Evolutionary conservation across 495 filamentous ascomycete genomes (phyloP), one percentile per base, ranked within the genome.

Genomic region (Cladorrhinum samala): DNA sequence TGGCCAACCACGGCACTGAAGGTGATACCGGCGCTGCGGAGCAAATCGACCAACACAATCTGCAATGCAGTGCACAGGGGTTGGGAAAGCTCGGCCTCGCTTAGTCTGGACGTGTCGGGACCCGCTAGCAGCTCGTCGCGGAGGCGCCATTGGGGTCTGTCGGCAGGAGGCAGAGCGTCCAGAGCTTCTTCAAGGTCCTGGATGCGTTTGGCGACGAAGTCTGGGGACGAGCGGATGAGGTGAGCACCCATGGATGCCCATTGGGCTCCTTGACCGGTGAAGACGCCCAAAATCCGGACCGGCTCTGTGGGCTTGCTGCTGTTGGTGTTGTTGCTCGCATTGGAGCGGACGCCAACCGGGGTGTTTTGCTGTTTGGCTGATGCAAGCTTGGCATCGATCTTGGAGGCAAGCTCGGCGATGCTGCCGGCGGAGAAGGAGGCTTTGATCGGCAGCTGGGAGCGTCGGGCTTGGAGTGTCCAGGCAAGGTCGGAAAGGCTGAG

Each of bases 1-100:
- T 85, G 81, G 1, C 82, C 82, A 4, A 82, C 68, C 0, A 81
- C 78, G 30, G 70, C 69, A 25, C 52, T 49, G 2, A 78, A 74
- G 6, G 49, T 42, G 6, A 84, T 65, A 18, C 70, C 71, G 60
- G 74, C 74, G 39, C 60, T 65, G 11, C 54, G 51, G 2, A 84
- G 59, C 7, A 81, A 50, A 2, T 77, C 70, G 1, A 80, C 72
- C 19, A 85, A 53, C 0, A 72, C 73, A n/a, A 79, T 66, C 47
- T 79, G 75, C 0, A 79, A 27, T 23, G 69, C 68, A 6, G 75
- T 77, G 46, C 68, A 80, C 21, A 75, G 38, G 9, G 74, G 64
- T 47, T 78, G 75, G 6, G 70, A 68, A 20, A 70, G 50, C 51
- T 61, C 46, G 0, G 75, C 68, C n/a, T 60, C 47, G 52, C 75